A percentile compares a stretch with the other conserved stretches of the same genome.
phyloP scores from a whole-genome alignment of 331 rosid genomes.

The Stylosanthes scabra region DNA sequence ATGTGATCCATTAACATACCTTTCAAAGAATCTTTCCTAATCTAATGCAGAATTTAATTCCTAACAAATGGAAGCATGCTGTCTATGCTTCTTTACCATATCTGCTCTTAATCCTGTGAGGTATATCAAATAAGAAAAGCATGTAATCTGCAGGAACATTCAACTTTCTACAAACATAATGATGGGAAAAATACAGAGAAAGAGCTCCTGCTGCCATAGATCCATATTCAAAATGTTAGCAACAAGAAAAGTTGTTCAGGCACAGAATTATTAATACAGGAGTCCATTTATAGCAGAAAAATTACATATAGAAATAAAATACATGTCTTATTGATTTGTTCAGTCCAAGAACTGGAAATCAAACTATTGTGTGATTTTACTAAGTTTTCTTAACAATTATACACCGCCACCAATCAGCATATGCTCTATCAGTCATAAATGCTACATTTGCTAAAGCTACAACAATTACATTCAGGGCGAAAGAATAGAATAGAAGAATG shows the following conservation, averaged over 20 bases:
- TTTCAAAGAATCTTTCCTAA: background rate
- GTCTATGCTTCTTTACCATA: conserved; percentile 1
- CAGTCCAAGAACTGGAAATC: conserved; percentile 44
- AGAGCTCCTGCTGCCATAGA: conserved; percentile 20
- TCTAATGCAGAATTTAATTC: conserved; percentile 22
- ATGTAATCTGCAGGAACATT: background rate
- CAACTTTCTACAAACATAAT: background rate
- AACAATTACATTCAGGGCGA: conserved; percentile 65
- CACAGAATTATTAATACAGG: conserved; percentile 38
- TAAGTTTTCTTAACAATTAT: conserved; percentile 71
- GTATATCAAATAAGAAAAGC: background rate
- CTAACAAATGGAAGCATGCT: conserved; percentile 19
- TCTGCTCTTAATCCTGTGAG: background rate
- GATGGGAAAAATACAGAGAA: conserved; percentile 25
- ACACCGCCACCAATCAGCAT: conserved; percentile 82
- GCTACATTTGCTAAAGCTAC: conserved; percentile 74
- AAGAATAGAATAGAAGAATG: conserved; percentile 49
- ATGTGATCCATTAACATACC: background rate
- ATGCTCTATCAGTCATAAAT: conserved; percentile 69
- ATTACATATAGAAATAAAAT: conserved; percentile 46
- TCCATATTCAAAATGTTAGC: conserved; percentile 24
- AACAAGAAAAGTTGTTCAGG: conserved; percentile 19
- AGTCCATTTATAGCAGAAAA: conserved; percentile 36
- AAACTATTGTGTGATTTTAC: conserved; percentile 73
- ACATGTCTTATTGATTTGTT: conserved; percentile 48